These are phyloP conservation scores for Hypomontagnella submonticulosa DNA, from an alignment of 495 filamentous ascomycete species.

Conservation along the genomic window DNA sequence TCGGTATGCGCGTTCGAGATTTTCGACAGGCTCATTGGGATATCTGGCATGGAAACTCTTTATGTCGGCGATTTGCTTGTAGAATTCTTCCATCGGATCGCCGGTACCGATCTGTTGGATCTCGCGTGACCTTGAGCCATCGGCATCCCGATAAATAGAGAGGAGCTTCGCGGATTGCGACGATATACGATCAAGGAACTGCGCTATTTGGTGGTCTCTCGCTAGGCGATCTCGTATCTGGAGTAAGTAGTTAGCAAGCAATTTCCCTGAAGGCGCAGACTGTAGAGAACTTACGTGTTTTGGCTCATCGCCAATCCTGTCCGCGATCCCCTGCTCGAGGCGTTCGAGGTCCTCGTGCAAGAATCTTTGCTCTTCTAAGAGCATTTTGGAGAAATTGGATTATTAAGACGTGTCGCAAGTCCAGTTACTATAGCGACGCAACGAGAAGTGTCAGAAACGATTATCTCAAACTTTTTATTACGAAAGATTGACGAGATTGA, in stretches of 20 bases:
- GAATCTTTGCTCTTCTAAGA: constrained; percentile 91
- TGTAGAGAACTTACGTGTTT: constrained; percentile 72
- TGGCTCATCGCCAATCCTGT: constrained; percentile 87
- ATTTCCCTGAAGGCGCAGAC: constrained; percentile 15
- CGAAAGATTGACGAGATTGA: background rate
- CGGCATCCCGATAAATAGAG: constrained; percentile 84
- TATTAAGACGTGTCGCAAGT: background rate
- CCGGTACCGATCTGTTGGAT: constrained; percentile 85
- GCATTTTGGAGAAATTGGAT: constrained; percentile 62
- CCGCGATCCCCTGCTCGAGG: constrained; percentile 90
- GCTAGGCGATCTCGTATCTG: constrained; percentile 86
- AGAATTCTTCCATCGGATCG: constrained; percentile 92
- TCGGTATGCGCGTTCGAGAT: constrained; percentile 92
- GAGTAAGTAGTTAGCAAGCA: constrained; percentile 45
- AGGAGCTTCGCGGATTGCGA: constrained; percentile 83
- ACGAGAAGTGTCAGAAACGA: too few species aligned
- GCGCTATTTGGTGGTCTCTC: constrained; percentile 90
- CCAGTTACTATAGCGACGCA: too few species aligned
- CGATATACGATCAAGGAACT: constrained; percentile 86
- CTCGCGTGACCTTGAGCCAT: constrained; percentile 77
- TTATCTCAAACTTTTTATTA: too few species aligned
- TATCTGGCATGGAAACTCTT: constrained; percentile 90
- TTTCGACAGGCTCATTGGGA: constrained; percentile 94
- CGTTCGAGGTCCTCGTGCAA: constrained; percentile 96
- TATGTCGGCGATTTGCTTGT: constrained; percentile 81